Conservation (phyloP, 129 eudicot genomes). For the Ambrosia trifida region DNA sequence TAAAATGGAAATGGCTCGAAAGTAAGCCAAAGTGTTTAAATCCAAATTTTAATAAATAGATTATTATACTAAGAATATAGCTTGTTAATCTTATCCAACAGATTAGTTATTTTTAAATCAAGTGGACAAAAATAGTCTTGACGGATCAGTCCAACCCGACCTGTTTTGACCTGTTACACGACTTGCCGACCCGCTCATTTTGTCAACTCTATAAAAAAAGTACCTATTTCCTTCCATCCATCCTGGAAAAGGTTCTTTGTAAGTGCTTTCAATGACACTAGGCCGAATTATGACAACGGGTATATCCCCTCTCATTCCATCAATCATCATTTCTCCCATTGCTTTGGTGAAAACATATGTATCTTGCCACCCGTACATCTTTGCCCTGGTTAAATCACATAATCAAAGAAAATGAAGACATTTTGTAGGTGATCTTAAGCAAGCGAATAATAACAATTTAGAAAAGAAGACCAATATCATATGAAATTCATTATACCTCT, state of each 20-base stretch:
- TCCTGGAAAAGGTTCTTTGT: constrained; percentile 95
- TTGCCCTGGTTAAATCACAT: constrained; percentile 56
- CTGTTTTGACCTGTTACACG: background rate
- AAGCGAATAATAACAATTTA: background rate
- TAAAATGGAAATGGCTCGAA: background rate
- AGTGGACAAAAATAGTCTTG: background rate
- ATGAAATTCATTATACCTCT: constrained; percentile 49
- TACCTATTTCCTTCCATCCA: constrained; percentile 99
- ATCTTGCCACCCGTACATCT: constrained; percentile 92
- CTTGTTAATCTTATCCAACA: background rate
- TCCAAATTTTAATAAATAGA: background rate
- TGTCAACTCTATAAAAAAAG: background rate
- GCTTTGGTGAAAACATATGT: constrained; percentile 96
- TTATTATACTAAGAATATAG: background rate
- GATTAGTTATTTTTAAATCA: background rate
- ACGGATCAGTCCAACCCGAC: background rate
- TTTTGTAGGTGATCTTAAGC: background rate
- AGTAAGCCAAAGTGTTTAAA: background rate
- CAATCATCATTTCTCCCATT: constrained; percentile 98
- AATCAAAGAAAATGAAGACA: background rate
- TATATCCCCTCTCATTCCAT: constrained; percentile 73
- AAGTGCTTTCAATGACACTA: constrained; percentile 94
- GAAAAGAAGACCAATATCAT: background rate
- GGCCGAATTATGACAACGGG: constrained; percentile 95
- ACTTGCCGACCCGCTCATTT: background rate